Conservation (phyloP, 805 yeast genomes). For the Sugiyamaella valdiviana region DNA sequence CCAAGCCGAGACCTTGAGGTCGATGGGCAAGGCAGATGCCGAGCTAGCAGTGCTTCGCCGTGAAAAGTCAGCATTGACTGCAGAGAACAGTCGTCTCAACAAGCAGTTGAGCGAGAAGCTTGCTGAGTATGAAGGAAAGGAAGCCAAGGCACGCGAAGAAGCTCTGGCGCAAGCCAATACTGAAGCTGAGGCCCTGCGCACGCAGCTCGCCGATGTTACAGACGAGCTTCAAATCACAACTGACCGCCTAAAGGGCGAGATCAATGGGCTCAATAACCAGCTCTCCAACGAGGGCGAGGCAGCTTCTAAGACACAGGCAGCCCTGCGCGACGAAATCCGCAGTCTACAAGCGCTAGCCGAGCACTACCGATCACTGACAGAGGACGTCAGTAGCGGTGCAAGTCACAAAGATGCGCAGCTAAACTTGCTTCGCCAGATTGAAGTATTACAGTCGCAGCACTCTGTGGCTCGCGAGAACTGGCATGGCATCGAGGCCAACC, state of each 20-base stretch:
- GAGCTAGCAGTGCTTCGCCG: constrained; percentile 11
- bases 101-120: constrained; percentile 9
- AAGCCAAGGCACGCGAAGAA: constrained; percentile 25
- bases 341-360: constrained; percentile 68
- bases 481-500: constrained; percentile 68
- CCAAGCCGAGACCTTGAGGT: constrained; percentile 17
- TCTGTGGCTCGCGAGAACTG: constrained; percentile 74
- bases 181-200: constrained; percentile 22
- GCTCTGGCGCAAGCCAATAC: constrained; percentile 26
- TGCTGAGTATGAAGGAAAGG: constrained; percentile 24
- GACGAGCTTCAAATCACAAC: constrained; percentile 29
- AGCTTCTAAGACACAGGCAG: constrained; percentile 23
- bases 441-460: constrained; percentile 60
- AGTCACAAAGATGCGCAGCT: constrained; percentile 30
- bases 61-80: constrained; percentile 11
- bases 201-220: constrained; percentile 30
- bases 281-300: constrained; percentile 31
- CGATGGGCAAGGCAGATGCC: constrained; percentile 11
- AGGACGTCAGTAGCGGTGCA: constrained; percentile 35
- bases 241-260: constrained; percentile 27
- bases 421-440: constrained; percentile 40
- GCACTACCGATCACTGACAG: constrained; percentile 55
- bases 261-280: constrained; percentile 21
- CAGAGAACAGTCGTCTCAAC: neutral
- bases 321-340: constrained; percentile 28